Conservation (phyloP, 176 grass and related monocot species). For the Rhynchospora breviuscula region DNA sequence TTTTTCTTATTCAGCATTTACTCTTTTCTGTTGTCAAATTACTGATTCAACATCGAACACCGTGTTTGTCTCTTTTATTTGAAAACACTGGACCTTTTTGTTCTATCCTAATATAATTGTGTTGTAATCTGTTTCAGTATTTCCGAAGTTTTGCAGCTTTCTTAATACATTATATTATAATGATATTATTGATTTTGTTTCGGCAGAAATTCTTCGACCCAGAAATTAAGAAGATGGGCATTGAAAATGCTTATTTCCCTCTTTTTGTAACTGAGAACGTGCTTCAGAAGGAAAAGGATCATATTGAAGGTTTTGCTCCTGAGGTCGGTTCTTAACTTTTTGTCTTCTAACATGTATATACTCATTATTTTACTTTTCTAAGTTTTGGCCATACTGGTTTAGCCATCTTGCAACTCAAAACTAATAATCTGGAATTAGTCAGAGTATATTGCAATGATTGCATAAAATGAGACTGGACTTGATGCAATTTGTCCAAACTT, state of each 20-base stretch:
- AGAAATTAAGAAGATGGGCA: conserved; percentile 85
- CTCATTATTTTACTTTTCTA: background rate
- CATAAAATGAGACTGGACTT: background rate
- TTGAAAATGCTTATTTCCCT: conserved; percentile 86
- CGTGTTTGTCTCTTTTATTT: background rate
- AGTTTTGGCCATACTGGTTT: background rate
- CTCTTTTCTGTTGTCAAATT: background rate
- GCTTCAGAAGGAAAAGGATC: conserved; percentile 90
- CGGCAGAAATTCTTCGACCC: conserved; percentile 84
- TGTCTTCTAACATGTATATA: background rate
- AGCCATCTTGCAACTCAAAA: background rate
- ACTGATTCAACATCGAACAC: background rate
- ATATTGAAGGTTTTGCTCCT: conserved; percentile 97
- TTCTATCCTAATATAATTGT: background rate
- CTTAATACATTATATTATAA: background rate
- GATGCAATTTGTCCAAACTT: background rate
- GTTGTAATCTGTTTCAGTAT: background rate
- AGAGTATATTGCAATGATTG: background rate
- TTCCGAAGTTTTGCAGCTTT: no score
- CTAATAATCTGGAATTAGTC: background rate
- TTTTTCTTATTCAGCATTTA: background rate
- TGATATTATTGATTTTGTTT: background rate
- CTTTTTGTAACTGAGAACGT: conserved; percentile 98
- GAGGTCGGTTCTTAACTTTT: conserved; percentile 44
- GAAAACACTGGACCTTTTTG: background rate